Evolutionary conservation across 768 basidiomycete species (phyloP).

Genomic region (Tricholoma sp.): DNA sequence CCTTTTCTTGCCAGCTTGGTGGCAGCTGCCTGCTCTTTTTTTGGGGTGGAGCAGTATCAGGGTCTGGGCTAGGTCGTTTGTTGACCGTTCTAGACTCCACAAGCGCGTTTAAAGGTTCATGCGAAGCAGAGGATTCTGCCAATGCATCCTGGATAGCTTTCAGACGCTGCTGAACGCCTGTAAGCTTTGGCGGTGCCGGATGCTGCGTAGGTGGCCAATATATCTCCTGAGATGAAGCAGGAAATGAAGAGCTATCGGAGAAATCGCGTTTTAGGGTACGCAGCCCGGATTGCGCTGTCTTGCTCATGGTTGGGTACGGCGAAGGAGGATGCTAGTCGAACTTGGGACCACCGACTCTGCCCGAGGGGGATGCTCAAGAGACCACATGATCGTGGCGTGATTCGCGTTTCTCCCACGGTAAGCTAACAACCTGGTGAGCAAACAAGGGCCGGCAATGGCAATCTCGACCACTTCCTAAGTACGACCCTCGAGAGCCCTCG

Average conservation of each 20-base stretch:
- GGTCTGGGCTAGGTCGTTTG: conserved; percentile 32
- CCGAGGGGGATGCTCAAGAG: no score
- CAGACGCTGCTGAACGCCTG: conserved; percentile 37
- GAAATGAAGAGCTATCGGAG: conserved; percentile 30
- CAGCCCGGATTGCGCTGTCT: conserved; percentile 53
- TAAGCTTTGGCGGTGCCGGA: conserved; percentile 15
- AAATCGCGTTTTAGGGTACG: conserved; percentile 59
- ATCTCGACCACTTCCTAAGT: no score
- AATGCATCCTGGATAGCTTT: conserved; percentile 58
- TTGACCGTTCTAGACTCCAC: conserved; percentile 26
- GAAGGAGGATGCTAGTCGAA: not conserved
- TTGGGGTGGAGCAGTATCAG: conserved; percentile 31
- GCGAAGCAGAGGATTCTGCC: conserved; percentile 17
- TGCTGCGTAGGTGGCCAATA: conserved; percentile 38
- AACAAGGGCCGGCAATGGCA: no score
- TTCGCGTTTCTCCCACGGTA: no score
- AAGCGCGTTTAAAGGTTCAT: conserved; percentile 19
- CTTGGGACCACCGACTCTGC: no score
- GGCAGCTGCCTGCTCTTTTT: conserved; percentile 61
- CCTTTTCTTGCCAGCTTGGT: conserved; percentile 36
- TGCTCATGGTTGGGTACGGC: conserved; percentile 19
- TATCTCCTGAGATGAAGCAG: conserved; percentile 35
- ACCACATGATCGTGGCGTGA: no score
- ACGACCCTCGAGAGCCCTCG: no score
- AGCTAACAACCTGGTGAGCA: no score